These are phyloP conservation scores for Ophiostoma triangulosporum DNA, from an alignment of 2,329 filamentous ascomycete species.

Conservation along the genomic window DNA sequence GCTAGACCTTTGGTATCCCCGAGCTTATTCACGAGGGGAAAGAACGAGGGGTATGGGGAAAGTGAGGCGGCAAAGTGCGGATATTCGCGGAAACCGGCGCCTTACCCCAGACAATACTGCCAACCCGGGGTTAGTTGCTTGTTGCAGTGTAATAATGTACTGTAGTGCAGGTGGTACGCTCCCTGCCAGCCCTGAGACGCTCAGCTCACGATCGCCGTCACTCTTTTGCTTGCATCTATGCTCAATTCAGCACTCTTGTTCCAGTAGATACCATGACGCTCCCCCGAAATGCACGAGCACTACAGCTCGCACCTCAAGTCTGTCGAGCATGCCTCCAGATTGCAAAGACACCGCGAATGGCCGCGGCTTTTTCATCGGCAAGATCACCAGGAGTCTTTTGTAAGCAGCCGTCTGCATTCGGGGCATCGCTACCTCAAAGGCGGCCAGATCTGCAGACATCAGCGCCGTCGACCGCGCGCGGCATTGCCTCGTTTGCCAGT, in stretches of 20 bases:
- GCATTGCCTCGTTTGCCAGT: conserved; percentile 63
- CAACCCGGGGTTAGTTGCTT: background rate
- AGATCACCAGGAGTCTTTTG: background rate
- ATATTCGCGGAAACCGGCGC: conserved; percentile 24
- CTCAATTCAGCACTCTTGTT: no score
- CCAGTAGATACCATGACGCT: no score
- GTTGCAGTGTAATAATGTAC: no score
- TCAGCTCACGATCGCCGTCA: no score
- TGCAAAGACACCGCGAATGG: background rate
- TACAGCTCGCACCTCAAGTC: background rate
- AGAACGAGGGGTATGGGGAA: background rate
- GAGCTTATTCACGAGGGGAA: conserved; percentile 2
- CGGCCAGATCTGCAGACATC: background rate
- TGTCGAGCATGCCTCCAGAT: conserved; percentile 30
- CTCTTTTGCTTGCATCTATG: no score
- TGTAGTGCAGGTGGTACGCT: background rate
- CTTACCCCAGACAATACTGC: conserved; percentile 1
- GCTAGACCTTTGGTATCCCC: background rate
- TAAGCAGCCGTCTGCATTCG: background rate
- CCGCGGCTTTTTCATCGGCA: background rate
- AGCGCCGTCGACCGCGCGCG: conserved; percentile 6
- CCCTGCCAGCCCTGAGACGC: no score
- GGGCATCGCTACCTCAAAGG: background rate
- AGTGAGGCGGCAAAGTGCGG: conserved; percentile 28
- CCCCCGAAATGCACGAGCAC: background rate